Evolutionary conservation across 352 stramenopile genomes (phyloP), one percentile per base, ranked within the genome.

Genomic region (Hyaloperonospora brassicae): DNA sequence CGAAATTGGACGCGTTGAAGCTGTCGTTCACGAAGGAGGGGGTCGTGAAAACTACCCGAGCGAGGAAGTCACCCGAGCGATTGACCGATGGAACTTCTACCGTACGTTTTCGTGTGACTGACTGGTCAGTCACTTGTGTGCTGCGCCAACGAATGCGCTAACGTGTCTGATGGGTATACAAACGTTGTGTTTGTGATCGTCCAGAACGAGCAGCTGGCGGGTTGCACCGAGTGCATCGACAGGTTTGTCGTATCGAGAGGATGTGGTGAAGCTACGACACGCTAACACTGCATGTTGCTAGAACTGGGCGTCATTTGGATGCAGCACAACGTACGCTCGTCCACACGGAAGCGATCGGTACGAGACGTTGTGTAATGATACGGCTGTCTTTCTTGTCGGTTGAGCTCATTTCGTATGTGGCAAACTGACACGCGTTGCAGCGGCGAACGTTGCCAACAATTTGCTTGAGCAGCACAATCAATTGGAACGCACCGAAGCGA

Each of bases 331-430:
- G 76, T 17, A 89, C 76, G n/a, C 52, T 89, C 2, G 76, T 76
- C 5, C 70, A 87, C 43, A 89, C 79, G 0, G 79, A 89, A 59
- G 66, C 73, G 0, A 83, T 87, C 25, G 79, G 79, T 89, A 52
- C 38, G 62, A 22, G 9, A 12, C 36, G n/a, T 52, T n/a, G 14
- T 14, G 14, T 1, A 22, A 30, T 23, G 22, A 53, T n/a, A 21
- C 41, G 12, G 34, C 22, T 49, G 31, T 35, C 23, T 49, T 5
- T 4, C 5, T 12, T 23, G 2, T 24, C 2, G 14, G 14, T 10
- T 1, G 13, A 4, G 12, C 52, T 41, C 44, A 22, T 22, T 49
- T 24, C 13, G 7, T 21, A 39, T 23, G 5, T 9, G 24, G 9
- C 17, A 2, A 31, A 51, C n/a, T 9, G 17, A 17, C 17, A 17